Percentiles rank a stretch among this genome's conserved stretches.
phyloP scores from a whole-genome alignment of 176 grass and related monocot genomes.

The Eragrostis nindensis region DNA sequence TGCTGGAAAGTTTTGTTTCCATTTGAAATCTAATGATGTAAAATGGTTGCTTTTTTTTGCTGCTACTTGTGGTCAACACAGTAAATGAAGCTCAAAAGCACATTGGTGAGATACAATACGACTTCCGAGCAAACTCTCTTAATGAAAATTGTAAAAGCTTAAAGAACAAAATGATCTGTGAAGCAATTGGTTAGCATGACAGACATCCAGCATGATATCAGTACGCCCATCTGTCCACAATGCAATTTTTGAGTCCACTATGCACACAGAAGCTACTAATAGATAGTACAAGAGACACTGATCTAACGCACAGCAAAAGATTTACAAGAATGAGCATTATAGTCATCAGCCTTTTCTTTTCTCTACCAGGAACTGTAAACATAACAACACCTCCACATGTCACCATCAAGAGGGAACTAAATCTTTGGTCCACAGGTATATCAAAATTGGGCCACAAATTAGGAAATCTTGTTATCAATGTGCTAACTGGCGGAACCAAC shows the following conservation, averaged over 20 bases:
- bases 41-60: background rate
- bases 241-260: no score
- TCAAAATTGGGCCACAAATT: conserved; percentile 38
- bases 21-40: background rate
- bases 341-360: background rate
- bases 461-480: background rate
- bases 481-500: conserved; percentile 30
- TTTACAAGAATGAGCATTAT: conserved; percentile 12
- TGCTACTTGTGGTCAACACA: background rate
- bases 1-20: background rate
- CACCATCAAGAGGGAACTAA: background rate
- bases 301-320: background rate
- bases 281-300: background rate
- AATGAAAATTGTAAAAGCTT: background rate
- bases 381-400: background rate
- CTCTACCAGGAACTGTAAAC: background rate
- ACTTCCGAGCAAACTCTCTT: background rate
- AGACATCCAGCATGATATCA: background rate
- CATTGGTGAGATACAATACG: background rate
- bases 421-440: background rate
- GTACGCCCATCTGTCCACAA: background rate
- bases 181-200: background rate
- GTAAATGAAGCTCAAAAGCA: background rate
- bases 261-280: background rate
- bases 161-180: background rate